Base-by-base conservation (phyloP, 2,329 filamentous ascomycete species). In the Apiospora sp. region DNA sequence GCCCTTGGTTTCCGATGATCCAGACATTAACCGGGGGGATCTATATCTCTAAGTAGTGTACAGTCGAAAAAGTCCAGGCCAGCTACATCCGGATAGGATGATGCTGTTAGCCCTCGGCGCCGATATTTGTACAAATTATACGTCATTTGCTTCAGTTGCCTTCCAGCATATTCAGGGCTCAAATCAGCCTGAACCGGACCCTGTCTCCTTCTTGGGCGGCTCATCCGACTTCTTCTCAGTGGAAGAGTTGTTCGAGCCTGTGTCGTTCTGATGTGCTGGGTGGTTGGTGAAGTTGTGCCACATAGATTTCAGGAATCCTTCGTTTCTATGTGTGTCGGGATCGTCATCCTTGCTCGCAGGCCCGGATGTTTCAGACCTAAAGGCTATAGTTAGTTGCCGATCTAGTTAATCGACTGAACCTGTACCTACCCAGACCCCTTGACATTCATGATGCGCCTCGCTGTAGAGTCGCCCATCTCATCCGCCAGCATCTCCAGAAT, bases 401-500 rank as follows among this genome's bases (percentile, higher is more conserved):
- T 49, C 10, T 24, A 51, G 37, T 5, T 34, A 19, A 34, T 5
- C 48, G 34, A 54, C 48, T 24, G 34, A 30, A 19, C 49, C 30
- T 61, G 71, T 67, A 81, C 88, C 85, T 84, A 91, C 89, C 83
- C 82, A 71, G 81, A 78, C 75, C 81, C 87, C 72, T 87, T 86
- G 79, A 97, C 86, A 79, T 97, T 96, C 95, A 99, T 98, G 72
- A 97, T 90, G 67, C 96, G 89, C 85, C 94, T 96, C 46, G 96
- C 96, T 41, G 90, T 94, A 86, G 95, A 95, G 83, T 99, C 96
- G 51, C 90, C 92, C 91, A 99, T 93, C 85, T 99, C 96, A 78
- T 99, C 95, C 8, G 96, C 96, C 75, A 99, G 90, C 90, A 98
- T 96, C 85, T 99, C 96, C 64, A 97, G 85, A 73, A 99, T 93